phyloP scores from a whole-genome alignment of 345 rosid species.

The Rhodamnia argentea region DNA sequence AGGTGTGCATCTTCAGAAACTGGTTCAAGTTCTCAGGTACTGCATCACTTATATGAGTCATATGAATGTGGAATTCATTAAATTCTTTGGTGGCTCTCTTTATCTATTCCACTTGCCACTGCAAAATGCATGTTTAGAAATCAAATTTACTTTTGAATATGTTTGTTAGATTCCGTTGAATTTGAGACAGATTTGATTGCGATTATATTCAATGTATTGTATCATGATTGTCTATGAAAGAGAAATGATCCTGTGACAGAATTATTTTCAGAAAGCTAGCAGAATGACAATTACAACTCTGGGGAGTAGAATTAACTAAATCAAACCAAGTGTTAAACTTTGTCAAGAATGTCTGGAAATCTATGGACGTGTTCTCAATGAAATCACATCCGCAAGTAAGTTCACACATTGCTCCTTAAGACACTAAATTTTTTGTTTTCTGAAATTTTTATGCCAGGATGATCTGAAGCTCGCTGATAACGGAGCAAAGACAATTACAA shows the following conservation, averaged over 20 bases:
- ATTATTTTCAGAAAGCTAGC: not conserved
- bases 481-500: not conserved
- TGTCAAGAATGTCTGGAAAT: not conserved
- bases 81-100: not conserved
- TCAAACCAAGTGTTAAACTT: not conserved
- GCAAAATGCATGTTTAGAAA: not conserved
- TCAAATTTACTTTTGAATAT: not conserved
- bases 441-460: constrained; percentile 2
- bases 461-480: not conserved
- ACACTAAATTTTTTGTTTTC: not conserved
- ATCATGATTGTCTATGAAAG: not conserved
- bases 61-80: not conserved
- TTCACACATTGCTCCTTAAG: not conserved
- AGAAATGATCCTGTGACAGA: not conserved
- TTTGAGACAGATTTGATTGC: not conserved
- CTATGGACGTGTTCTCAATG: not conserved
- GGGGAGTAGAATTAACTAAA: not conserved
- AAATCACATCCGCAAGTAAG: not conserved
- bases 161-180: not conserved
- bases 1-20: constrained; percentile 30
- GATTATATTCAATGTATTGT: not conserved
- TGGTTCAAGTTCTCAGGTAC: constrained; percentile 19
- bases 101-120: not conserved
- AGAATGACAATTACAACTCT: not conserved
- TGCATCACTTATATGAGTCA: not conserved